Percentiles rank a stretch among this genome's conserved stretches.
Conservation (phyloP, 2,329 filamentous ascomycete species). For the Alternaria sp. region DNA sequence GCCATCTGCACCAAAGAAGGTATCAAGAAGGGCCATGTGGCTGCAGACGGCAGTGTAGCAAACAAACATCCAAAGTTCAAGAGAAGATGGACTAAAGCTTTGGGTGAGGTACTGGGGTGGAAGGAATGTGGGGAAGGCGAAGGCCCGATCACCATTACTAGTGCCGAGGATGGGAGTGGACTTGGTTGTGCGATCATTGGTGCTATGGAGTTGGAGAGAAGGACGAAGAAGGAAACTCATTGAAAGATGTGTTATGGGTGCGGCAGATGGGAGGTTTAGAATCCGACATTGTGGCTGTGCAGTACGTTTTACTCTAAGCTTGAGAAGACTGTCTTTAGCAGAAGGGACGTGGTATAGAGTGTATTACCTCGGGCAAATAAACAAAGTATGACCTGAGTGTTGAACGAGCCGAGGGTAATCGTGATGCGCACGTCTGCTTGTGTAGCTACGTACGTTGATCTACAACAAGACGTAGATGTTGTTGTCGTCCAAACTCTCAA, state of each 20-base stretch:
- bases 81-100: constrained; percentile 50
- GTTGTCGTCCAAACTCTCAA: background rate
- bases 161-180: constrained; percentile 53
- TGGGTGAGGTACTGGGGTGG: constrained; percentile 52
- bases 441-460: background rate
- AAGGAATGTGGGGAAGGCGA: constrained; percentile 25
- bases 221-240: background rate
- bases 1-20: constrained; percentile 49
- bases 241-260: background rate
- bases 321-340: background rate
- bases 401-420: background rate
- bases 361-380: background rate
- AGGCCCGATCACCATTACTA: constrained; percentile 50
- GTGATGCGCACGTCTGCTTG: background rate
- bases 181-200: constrained; percentile 51
- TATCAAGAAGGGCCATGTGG: constrained; percentile 46
- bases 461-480: background rate
- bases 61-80: constrained; percentile 55
- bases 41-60: constrained; percentile 51
- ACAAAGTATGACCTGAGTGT: background rate
- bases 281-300: background rate
- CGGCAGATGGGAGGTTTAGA: background rate
- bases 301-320: background rate
- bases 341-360: background rate
- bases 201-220: constrained; percentile 41